Evolutionary conservation across 768 basidiomycete genomes (phyloP).

Genomic region (Suillus subluteus): DNA sequence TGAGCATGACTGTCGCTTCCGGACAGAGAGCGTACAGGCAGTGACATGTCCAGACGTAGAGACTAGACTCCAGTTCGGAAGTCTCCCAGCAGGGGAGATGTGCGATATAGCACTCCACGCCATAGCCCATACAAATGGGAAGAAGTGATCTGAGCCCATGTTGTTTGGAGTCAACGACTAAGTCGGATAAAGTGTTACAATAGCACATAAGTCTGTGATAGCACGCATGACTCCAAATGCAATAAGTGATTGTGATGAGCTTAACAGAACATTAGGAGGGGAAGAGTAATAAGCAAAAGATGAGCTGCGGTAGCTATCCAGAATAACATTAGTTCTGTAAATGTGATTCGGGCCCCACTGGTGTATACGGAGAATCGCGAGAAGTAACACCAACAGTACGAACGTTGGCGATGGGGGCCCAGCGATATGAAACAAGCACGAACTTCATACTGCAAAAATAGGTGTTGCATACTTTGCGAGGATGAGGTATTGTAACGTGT

Average conservation of each 20-base stretch:
- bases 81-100: constrained; percentile 70
- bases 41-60: constrained; percentile 29
- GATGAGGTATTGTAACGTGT: constrained; percentile 25
- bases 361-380: constrained; percentile 32
- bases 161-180: constrained; percentile 30
- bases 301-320: constrained; percentile 41
- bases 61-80: constrained; percentile 63
- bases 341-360: constrained; percentile 31
- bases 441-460: constrained; percentile 30
- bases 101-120: constrained; percentile 58
- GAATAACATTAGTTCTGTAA: constrained; percentile 36
- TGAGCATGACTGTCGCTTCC: constrained; percentile 54
- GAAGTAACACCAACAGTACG: constrained; percentile 34
- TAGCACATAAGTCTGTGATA: constrained; percentile 46
- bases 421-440: constrained; percentile 29
- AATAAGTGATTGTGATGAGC: constrained; percentile 48
- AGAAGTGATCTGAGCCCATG: constrained; percentile 55
- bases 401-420: constrained; percentile 34
- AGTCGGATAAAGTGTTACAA: constrained; percentile 44
- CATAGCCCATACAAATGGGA: constrained; percentile 73
- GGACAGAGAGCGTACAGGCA: constrained; percentile 34
- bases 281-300: constrained; percentile 47
- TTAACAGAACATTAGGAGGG: constrained; percentile 59
- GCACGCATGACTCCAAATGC: constrained; percentile 46
- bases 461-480: constrained; percentile 28